Percentiles rank a stretch among this genome's conserved stretches.
These are phyloP conservation scores for Coniochaeta sp. DNA, from an alignment of 2,329 filamentous ascomycete genomes.

Conservation along the genomic window DNA sequence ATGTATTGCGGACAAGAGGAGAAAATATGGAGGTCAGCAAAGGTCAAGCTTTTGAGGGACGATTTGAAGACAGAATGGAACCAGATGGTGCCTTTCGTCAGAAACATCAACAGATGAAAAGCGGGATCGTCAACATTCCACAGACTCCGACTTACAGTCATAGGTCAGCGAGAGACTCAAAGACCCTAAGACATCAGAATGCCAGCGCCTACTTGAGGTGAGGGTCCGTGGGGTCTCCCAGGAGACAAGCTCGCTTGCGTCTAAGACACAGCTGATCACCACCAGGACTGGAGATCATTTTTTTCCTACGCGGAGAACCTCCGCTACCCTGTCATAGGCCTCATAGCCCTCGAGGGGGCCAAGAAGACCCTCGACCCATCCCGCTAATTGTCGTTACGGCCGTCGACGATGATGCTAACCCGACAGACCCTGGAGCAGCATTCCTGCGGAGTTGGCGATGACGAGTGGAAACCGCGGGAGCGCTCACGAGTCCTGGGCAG, in stretches of 20 bases:
- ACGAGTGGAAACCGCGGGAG: not conserved
- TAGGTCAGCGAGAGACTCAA: not conserved
- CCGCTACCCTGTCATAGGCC: not conserved
- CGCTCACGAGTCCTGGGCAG: not conserved
- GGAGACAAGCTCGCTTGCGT: constrained; percentile 1
- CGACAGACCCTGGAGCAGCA: not conserved
- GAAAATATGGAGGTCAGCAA: too few species aligned
- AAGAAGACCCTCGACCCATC: not conserved
- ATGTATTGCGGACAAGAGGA: too few species aligned
- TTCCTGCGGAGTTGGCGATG: not conserved
- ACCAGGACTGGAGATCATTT: not conserved
- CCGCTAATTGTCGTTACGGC: not conserved
- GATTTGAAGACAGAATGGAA: not conserved
- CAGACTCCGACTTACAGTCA: not conserved
- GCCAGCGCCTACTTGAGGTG: not conserved
- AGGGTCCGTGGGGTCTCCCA: not conserved
- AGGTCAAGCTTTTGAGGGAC: not conserved
- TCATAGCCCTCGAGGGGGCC: not conserved
- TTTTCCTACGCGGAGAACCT: not conserved
- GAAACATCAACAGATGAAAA: not conserved
- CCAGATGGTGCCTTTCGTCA: not conserved
- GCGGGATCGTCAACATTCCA: not conserved
- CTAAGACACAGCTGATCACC: not conserved
- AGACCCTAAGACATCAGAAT: not conserved
- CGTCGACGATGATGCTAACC: not conserved